Evolutionary conservation across 495 filamentous ascomycete genomes (phyloP).

Genomic region (Coniosporium apollinis): DNA sequence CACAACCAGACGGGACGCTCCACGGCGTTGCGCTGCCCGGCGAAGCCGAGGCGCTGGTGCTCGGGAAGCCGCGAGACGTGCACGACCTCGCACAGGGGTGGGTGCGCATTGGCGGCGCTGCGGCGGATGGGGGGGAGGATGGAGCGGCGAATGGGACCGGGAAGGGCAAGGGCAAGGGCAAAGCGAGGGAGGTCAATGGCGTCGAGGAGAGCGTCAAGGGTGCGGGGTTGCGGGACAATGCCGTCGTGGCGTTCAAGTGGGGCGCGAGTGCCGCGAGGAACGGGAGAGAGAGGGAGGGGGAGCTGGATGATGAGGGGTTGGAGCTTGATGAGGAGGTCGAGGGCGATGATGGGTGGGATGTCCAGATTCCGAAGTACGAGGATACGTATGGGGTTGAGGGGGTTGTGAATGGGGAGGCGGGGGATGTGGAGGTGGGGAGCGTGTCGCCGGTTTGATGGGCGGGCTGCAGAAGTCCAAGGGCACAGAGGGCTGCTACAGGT

Average conservation of each 20-base stretch:
- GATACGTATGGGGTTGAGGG: conserved; percentile 29
- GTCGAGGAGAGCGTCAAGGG: conserved; percentile 27
- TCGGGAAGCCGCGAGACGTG: conserved; percentile 37
- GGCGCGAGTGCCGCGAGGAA: too few relatives aligned
- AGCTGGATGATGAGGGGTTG: conserved; percentile 9
- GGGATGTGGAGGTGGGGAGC: conserved; percentile 6
- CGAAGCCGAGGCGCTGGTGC: conserved; percentile 31
- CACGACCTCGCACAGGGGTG: conserved; percentile 28
- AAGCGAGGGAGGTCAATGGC: conserved; percentile 16
- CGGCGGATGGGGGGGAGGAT: conserved; percentile 7
- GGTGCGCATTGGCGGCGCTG: not conserved
- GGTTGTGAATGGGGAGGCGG: conserved; percentile 8
- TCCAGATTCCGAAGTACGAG: conserved; percentile 44
- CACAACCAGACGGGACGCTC: conserved; percentile 29
- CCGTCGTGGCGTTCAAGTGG: conserved; percentile 56
- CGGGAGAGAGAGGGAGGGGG: conserved; percentile 1
- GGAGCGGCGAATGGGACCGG: conserved; percentile 13
- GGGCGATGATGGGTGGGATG: conserved; percentile 44
- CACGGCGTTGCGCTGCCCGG: conserved; percentile 32
- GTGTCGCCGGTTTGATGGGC: too few relatives aligned
- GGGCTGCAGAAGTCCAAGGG: too few relatives aligned
- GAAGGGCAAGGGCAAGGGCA: conserved; percentile 11
- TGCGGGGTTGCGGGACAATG: conserved; percentile 38
- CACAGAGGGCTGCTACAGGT: too few relatives aligned
- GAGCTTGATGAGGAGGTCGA: conserved; percentile 21